A percentile compares a stretch with the other conserved stretches of the same genome.
phyloP scores from a whole-genome alignment of 2,329 filamentous ascomycete species.

The Verticillium isaacii region DNA sequence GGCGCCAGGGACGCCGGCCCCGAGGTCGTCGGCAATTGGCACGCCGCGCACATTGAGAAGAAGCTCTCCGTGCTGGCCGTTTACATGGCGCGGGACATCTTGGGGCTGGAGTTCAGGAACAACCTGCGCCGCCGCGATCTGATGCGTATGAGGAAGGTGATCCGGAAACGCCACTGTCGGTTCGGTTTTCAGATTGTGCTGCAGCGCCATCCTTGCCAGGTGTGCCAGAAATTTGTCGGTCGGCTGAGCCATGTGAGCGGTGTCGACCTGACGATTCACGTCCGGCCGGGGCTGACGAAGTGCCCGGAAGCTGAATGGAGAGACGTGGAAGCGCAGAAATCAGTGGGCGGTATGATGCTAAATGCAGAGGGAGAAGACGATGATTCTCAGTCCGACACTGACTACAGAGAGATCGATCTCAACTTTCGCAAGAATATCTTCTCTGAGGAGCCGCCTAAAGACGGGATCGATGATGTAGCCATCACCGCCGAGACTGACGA shows the following conservation, averaged over 20 bases:
- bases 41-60: slow-evolving; percentile 32
- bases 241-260: slow-evolving; percentile 2
- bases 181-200: slow-evolving; percentile 6
- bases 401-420: background rate
- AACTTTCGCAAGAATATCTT: no score
- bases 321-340: no score
- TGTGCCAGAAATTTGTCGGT: slow-evolving; percentile 4
- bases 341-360: background rate
- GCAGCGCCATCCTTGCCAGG: slow-evolving; percentile 2
- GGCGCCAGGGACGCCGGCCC: background rate
- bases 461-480: no score
- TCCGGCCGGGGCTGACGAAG: background rate
- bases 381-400: background rate
- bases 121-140: background rate
- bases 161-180: background rate
- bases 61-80: slow-evolving; percentile 31
- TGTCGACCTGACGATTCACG: background rate
- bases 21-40: slow-evolving; percentile 8
- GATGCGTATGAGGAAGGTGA: background rate
- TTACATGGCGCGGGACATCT: slow-evolving; percentile 7
- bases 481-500: no score
- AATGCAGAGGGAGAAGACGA: background rate
- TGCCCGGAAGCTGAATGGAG: no score
- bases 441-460: no score
- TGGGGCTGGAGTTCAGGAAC: background rate